Conservation (phyloP, 176 grass and related monocot species). For the Thinopyrum elongatum region DNA sequence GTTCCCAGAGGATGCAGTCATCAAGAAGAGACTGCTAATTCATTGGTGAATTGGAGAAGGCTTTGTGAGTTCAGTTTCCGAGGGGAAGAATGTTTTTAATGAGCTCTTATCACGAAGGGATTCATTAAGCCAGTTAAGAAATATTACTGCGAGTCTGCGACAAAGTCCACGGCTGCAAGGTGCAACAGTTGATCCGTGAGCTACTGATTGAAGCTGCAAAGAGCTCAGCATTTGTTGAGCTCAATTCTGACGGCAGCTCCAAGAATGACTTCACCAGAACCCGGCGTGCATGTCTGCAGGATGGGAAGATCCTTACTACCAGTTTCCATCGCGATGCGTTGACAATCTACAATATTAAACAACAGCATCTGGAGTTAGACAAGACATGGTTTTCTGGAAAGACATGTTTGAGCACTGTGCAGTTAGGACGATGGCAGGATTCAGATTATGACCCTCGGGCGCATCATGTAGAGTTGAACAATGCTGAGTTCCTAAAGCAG, state of each 20-base stretch:
- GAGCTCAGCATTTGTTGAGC: conserved; percentile 28
- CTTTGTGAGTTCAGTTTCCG: not conserved
- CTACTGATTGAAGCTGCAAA: conserved; percentile 17
- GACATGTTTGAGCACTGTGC: conserved; percentile 10
- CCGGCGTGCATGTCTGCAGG: conserved; percentile 13
- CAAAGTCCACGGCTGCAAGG: conserved; percentile 10
- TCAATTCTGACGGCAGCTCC: not conserved
- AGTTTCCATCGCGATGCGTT: conserved; percentile 2
- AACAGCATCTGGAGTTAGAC: conserved; percentile 2
- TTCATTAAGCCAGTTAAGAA: conserved; percentile 21
- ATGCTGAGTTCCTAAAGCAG: not conserved
- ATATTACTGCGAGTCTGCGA: conserved; percentile 8
- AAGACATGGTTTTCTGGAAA: conserved; percentile 14
- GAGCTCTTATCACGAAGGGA: not conserved
- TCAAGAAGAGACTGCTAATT: conserved; percentile 28
- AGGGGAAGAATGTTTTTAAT: conserved; percentile 9
- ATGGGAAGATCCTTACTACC: not conserved
- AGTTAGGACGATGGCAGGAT: conserved; percentile 30
- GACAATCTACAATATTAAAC: conserved; percentile 21
- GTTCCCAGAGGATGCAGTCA: conserved; percentile 12
- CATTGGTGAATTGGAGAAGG: conserved; percentile 27
- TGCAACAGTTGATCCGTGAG: conserved; percentile 17
- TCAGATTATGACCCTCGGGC: not conserved
- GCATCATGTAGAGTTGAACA: conserved; percentile 7
- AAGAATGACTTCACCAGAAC: conserved; percentile 23